Evolutionary conservation across 495 filamentous ascomycete species (phyloP).

Genomic region (Penicillium canariense): DNA sequence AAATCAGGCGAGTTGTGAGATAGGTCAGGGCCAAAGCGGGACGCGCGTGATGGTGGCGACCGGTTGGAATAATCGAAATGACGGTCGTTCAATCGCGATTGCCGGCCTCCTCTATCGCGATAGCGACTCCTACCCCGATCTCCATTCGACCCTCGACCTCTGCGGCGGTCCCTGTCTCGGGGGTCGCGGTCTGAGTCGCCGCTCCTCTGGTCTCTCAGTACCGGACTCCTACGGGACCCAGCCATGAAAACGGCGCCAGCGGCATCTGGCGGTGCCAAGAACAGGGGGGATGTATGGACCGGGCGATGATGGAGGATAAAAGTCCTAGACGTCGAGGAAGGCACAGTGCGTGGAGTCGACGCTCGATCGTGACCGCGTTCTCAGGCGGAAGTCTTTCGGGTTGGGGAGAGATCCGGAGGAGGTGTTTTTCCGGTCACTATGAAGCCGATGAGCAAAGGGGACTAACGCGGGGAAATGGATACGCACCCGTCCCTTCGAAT

Average conservation of each 20-base stretch:
- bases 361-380: slow-evolving; percentile 29
- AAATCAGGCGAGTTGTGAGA: slow-evolving; percentile 33
- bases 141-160: slow-evolving; percentile 41
- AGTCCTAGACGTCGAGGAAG: slow-evolving; percentile 8
- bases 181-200: slow-evolving; percentile 43
- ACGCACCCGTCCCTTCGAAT: slow-evolving; percentile 16
- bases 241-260: slow-evolving; percentile 50
- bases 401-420: slow-evolving; percentile 31
- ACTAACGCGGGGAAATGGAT: background rate
- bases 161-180: slow-evolving; percentile 36
- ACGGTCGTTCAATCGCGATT: slow-evolving; percentile 29
- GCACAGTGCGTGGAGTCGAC: slow-evolving; percentile 19
- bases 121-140: slow-evolving; percentile 37
- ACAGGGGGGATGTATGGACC: slow-evolving; percentile 10
- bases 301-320: slow-evolving; percentile 2
- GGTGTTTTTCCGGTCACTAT: slow-evolving; percentile 40
- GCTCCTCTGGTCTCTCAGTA: slow-evolving; percentile 59
- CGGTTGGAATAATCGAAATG: slow-evolving; percentile 31
- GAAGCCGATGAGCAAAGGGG: slow-evolving; percentile 23
- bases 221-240: slow-evolving; percentile 56
- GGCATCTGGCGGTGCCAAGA: slow-evolving; percentile 38
- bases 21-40: slow-evolving; percentile 30
- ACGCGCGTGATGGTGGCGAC: slow-evolving; percentile 40
- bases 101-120: slow-evolving; percentile 34
- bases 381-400: slow-evolving; percentile 33